These are phyloP conservation scores for Claviceps digitariae DNA, from an alignment of 2,329 filamentous ascomycete species.

Conservation along the genomic window DNA sequence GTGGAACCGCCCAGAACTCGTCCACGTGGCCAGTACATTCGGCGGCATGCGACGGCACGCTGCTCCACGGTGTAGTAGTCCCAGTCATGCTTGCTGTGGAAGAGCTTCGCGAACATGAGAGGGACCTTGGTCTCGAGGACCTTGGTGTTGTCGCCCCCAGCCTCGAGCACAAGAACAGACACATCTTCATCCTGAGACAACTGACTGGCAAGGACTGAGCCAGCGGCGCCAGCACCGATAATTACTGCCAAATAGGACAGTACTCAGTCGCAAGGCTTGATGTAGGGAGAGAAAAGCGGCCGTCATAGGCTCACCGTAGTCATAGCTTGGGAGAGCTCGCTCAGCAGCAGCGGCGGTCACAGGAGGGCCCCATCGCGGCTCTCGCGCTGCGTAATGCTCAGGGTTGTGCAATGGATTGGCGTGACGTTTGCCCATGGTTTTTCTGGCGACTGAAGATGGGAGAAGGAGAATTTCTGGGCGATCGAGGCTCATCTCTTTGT, in stretches of 20 bases:
- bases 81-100: conserved; percentile 13
- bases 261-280: not conserved
- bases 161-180: conserved; percentile 10
- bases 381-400: conserved; percentile 1
- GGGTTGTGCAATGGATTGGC: conserved; percentile 5
- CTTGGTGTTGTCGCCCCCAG: conserved; percentile 8
- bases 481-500: no score
- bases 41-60: conserved; percentile 9
- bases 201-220: conserved; percentile 17
- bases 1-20: conserved; percentile 12
- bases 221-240: conserved; percentile 16
- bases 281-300: not conserved
- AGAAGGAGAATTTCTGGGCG: no score
- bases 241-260: conserved; percentile 8
- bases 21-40: conserved; percentile 12
- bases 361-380: conserved; percentile 1
- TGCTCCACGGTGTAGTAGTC: conserved; percentile 12
- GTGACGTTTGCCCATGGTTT: conserved; percentile 1
- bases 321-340: conserved; percentile 4
- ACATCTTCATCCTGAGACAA: conserved; percentile 13
- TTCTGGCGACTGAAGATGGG: not conserved
- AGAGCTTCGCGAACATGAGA: conserved; percentile 10
- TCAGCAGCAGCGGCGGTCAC: conserved; percentile 2
- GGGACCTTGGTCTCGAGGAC: conserved; percentile 9
- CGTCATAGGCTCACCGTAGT: not conserved